Conservation (phyloP, 768 basidiomycete species). For the Phlebiopsis flavidoalba region DNA sequence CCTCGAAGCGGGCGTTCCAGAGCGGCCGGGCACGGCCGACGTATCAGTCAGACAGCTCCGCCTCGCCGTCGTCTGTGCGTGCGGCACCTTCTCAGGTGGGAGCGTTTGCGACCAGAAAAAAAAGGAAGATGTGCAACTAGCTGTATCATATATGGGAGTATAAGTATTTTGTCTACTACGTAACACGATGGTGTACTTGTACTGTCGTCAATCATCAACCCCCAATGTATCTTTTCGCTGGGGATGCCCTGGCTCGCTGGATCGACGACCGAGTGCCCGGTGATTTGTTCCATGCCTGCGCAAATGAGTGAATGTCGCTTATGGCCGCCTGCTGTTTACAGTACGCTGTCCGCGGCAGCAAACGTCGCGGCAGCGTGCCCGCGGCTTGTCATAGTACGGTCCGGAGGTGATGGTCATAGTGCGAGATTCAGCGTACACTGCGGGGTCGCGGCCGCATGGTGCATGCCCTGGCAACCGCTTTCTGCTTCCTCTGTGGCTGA, state of each 20-base stretch:
- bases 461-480: not conserved
- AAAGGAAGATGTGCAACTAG: not conserved
- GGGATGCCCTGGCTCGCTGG: not conserved
- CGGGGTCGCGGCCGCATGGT: too few relatives aligned
- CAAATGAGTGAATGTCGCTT: too few relatives aligned
- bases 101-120: not conserved
- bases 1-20: not conserved
- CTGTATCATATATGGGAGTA: not conserved
- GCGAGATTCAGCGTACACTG: too few relatives aligned
- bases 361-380: too few relatives aligned
- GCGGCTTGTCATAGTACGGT: too few relatives aligned
- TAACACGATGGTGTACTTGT: not conserved
- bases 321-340: too few relatives aligned
- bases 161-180: not conserved
- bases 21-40: not conserved
- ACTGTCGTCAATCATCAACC: not conserved
- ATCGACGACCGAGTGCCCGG: not conserved
- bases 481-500: not conserved
- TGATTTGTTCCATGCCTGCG: too few relatives aligned
- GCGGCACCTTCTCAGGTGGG: not conserved
- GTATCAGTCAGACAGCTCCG: conserved; percentile 1
- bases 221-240: not conserved
- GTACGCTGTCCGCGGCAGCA: too few relatives aligned
- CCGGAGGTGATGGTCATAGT: too few relatives aligned
- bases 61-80: not conserved